Percentiles rank a stretch among this genome's conserved stretches.
Evolutionary conservation across 345 rosid species (phyloP).

Genomic region (Eucalyptus virginea): DNA sequence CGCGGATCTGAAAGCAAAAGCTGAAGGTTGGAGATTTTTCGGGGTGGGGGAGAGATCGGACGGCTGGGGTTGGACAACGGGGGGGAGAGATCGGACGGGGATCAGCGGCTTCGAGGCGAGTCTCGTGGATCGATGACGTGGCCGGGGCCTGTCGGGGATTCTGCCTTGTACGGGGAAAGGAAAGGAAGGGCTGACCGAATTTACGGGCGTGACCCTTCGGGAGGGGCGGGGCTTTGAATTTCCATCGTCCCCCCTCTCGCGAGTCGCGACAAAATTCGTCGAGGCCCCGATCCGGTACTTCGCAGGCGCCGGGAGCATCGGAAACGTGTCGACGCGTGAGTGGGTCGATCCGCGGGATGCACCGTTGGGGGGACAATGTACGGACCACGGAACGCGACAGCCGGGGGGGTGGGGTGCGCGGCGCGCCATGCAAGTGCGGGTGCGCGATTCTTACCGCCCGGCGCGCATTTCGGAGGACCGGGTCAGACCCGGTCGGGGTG

Average conservation of each 20-base stretch:
- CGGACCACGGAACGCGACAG: not conserved
- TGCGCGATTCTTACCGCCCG: not conserved
- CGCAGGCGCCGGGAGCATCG: not conserved
- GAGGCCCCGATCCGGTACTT: not conserved
- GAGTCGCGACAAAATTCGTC: not conserved
- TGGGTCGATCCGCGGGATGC: not conserved
- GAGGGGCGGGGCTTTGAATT: not conserved
- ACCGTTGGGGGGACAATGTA: not conserved
- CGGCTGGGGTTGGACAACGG: conserved; percentile 1
- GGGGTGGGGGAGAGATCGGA: conserved; percentile 1
- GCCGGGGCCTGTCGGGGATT: not conserved
- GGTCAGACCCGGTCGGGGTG: not conserved
- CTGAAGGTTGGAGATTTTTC: not conserved
- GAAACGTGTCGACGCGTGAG: not conserved
- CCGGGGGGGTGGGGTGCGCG: not conserved
- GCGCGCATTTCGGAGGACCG: not conserved
- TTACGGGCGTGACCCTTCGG: not conserved
- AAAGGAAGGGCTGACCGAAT: not conserved
- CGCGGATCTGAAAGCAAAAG: not conserved
- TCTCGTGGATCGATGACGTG: conserved; percentile 16
- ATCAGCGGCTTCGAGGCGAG: not conserved
- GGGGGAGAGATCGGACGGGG: not conserved
- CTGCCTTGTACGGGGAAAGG: too few relatives aligned
- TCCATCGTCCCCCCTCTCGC: not conserved
- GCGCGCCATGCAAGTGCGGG: not conserved